Conservation (phyloP, 2,329 filamentous ascomycete genomes). For the Dryadomyces quercivorus region DNA sequence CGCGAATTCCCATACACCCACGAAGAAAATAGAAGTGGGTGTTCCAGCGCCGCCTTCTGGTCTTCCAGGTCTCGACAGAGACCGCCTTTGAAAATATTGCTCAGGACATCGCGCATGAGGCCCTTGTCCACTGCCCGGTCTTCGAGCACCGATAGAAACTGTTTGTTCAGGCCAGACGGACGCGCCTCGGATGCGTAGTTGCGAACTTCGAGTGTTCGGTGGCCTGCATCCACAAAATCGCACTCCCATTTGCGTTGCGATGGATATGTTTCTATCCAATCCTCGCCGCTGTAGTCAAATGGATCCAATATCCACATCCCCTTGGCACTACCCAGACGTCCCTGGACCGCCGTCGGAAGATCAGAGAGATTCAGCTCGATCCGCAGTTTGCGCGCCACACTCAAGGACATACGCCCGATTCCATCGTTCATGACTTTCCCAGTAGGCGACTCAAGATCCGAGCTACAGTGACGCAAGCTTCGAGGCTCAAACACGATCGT, state of each 20-base stretch:
- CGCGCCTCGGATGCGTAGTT: conserved; percentile 31
- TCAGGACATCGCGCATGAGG: conserved; percentile 35
- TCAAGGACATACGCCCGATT: conserved; percentile 51
- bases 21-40: conserved; percentile 35
- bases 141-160: conserved; percentile 56
- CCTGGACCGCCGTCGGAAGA: conserved; percentile 56
- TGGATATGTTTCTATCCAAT: conserved; percentile 54
- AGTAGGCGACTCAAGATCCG: conserved; percentile 26
- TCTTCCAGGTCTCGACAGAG: conserved; percentile 39
- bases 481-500: conserved; percentile 34
- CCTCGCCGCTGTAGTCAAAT: conserved; percentile 26
- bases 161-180: conserved; percentile 48
- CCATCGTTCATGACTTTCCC: conserved; percentile 52
- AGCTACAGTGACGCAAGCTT: conserved; percentile 23
- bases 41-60: conserved; percentile 36
- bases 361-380: conserved; percentile 34
- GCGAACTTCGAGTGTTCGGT: conserved; percentile 55
- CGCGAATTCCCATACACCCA: conserved; percentile 37
- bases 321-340: conserved; percentile 59
- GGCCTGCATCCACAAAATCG: conserved; percentile 30
- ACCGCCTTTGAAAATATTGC: conserved; percentile 32
- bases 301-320: conserved; percentile 60
- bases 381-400: conserved; percentile 41
- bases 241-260: conserved; percentile 60
- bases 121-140: conserved; percentile 37